phyloP scores from a whole-genome alignment of 345 rosid genomes.

The Syzygium oleosum region DNA sequence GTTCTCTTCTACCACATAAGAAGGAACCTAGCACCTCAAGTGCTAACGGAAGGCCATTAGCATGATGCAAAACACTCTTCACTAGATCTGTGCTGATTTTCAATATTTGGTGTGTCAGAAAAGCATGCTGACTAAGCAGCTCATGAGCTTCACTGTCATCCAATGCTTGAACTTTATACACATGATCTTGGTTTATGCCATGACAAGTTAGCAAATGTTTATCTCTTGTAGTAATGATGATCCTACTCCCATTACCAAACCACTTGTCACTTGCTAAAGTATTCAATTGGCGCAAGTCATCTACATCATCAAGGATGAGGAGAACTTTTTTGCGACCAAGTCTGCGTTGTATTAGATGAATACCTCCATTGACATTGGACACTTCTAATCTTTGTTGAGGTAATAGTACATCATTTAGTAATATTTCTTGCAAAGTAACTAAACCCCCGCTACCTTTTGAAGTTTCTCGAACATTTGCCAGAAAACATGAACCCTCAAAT shows the following conservation, averaged over 20 bases:
- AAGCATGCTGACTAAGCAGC: no score
- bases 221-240: no score
- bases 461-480: not conserved
- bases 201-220: no score
- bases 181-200: rapidly evolving
- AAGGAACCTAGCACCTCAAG: no score
- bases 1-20: rapidly evolving
- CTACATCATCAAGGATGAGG: not conserved
- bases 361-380: not conserved
- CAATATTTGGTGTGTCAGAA: rapidly evolving
- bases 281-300: rapidly evolving
- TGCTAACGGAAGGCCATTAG: no score
- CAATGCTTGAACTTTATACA: no score
- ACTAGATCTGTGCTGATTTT: rapidly evolving
- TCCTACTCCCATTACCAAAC: no score
- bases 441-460: not conserved
- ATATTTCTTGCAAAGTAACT: not conserved
- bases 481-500: not conserved
- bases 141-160: rapidly evolving
- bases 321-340: not conserved
- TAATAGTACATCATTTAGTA: not conserved
- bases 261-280: no score
- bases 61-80: no score
- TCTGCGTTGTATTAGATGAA: not conserved
- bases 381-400: not conserved